Conservation (phyloP, 345 rosid species). For the Hypericum perforatum region DNA sequence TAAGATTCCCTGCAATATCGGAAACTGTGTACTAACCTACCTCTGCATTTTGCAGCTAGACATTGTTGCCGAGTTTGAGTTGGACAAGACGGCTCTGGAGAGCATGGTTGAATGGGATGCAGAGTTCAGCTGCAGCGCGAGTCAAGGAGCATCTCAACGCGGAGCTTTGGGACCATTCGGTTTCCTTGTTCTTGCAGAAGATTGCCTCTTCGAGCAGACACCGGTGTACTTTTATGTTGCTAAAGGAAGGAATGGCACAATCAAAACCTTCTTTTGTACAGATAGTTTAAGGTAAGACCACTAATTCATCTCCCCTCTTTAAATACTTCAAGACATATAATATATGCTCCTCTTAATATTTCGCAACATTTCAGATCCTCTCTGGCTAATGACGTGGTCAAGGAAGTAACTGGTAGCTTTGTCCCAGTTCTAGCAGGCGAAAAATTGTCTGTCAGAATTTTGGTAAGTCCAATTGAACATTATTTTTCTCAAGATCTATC, state of each 20-base stretch:
- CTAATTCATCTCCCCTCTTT: neutral
- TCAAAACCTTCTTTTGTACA: slow-evolving; percentile 64
- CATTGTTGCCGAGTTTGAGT: slow-evolving; percentile 52
- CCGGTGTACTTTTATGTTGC: slow-evolving; percentile 75
- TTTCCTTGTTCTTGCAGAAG: slow-evolving; percentile 62
- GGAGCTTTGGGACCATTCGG: slow-evolving; percentile 90
- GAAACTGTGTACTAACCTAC: neutral
- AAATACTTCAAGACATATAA: neutral
- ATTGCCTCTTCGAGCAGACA: slow-evolving; percentile 51
- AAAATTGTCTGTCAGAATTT: slow-evolving; percentile 49
- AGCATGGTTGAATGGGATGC: slow-evolving; percentile 25
- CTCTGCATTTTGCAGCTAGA: slow-evolving; percentile 27
- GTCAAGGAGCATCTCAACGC: slow-evolving; percentile 49
- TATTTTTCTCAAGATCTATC: neutral
- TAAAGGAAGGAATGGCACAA: slow-evolving; percentile 41
- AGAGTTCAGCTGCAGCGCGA: slow-evolving; percentile 45
- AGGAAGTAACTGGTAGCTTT: slow-evolving; percentile 39
- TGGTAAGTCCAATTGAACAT: slow-evolving; percentile 24
- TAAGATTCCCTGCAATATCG: neutral
- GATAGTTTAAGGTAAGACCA: slow-evolving; percentile 54
- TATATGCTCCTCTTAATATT: neutral
- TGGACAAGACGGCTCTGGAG: slow-evolving; percentile 42
- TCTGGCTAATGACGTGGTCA: slow-evolving; percentile 49
- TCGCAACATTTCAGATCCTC: slow-evolving; percentile 42
- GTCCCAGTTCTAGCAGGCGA: slow-evolving; percentile 70